Percentiles rank a stretch among this genome's conserved stretches.
These are phyloP conservation scores for Neopestalotiopsis sp. DNA, from an alignment of 2,329 filamentous ascomycete genomes.

Conservation along the genomic window DNA sequence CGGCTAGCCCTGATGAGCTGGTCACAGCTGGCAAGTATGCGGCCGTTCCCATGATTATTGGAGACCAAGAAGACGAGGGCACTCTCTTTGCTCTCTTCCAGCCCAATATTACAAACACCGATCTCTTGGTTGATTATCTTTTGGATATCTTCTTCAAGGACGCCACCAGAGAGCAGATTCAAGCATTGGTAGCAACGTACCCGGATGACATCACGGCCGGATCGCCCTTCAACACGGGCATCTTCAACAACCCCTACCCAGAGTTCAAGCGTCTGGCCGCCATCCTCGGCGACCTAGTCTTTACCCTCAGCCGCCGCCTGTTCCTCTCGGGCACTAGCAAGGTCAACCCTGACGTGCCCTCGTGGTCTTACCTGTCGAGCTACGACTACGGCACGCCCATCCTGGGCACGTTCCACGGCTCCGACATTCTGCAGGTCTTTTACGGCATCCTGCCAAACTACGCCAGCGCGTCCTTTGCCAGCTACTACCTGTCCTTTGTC, in stretches of 20 bases:
- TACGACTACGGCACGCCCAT: constrained; percentile 76
- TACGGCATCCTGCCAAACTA: constrained; percentile 68
- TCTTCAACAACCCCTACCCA: constrained; percentile 75
- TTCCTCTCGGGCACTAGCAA: constrained; percentile 58
- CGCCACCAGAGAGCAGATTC: constrained; percentile 57
- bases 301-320: constrained; percentile 72
- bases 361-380: constrained; percentile 77
- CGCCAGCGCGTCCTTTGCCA: constrained; percentile 63
- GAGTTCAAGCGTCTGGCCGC: constrained; percentile 80
- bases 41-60: constrained; percentile 68
- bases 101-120: constrained; percentile 67
- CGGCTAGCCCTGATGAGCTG: constrained; percentile 67
- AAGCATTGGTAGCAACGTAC: constrained; percentile 67
- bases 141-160: constrained; percentile 62
- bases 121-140: constrained; percentile 67
- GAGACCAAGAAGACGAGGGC: constrained; percentile 82
- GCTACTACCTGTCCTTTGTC: constrained; percentile 77
- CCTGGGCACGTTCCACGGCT: constrained; percentile 77
- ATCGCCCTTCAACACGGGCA: constrained; percentile 73
- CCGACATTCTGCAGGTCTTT: constrained; percentile 73
- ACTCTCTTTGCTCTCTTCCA: constrained; percentile 77
- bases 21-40: constrained; percentile 58
- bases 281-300: constrained; percentile 76
- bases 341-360: constrained; percentile 62
- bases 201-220: constrained; percentile 61